phyloP scores from a whole-genome alignment of 495 filamentous ascomycete genomes.

The Apodospora peruviana region DNA sequence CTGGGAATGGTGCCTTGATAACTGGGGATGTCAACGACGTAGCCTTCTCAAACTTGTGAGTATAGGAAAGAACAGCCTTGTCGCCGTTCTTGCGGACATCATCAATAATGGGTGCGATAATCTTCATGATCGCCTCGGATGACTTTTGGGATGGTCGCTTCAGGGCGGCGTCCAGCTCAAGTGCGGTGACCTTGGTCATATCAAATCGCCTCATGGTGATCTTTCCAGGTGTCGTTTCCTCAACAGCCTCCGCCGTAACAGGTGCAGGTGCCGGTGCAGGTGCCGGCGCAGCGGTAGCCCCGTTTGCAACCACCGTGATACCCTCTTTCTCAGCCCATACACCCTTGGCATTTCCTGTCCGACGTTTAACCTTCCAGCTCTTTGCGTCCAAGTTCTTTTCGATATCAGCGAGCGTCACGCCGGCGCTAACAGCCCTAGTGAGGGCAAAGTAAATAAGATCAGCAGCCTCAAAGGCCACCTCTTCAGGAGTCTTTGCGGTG shows the following conservation, averaged over 20 bases:
- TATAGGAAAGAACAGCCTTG: conserved; percentile 81
- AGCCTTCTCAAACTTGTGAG: conserved; percentile 95
- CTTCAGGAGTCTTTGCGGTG: conserved; percentile 70
- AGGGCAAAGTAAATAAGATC: conserved; percentile 95
- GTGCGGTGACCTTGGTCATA: conserved; percentile 51
- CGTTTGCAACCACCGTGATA: conserved; percentile 45
- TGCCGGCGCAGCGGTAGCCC: conserved; percentile 35
- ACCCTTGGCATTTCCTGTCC: conserved; percentile 89
- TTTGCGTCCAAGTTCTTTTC: conserved; percentile 91
- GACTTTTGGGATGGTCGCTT: conserved; percentile 89
- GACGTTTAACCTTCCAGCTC: conserved; percentile 84
- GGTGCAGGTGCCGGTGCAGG: conserved; percentile 14
- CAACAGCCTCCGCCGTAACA: conserved; percentile 25
- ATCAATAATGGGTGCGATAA: conserved; percentile 85
- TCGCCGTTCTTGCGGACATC: conserved; percentile 78
- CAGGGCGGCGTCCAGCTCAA: conserved; percentile 63
- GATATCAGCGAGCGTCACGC: conserved; percentile 79
- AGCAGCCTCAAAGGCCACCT: conserved; percentile 88
- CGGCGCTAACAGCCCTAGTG: conserved; percentile 76
- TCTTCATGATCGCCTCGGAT: conserved; percentile 79
- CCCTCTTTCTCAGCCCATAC: conserved; percentile 80
- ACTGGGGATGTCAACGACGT: conserved; percentile 84
- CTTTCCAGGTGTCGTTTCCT: conserved; percentile 50
- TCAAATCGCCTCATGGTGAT: conserved; percentile 81
- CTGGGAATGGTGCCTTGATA: conserved; percentile 78